Evolutionary conservation across 176 grass and related monocot genomes (phyloP).

Genomic region (Chloris gayana): DNA sequence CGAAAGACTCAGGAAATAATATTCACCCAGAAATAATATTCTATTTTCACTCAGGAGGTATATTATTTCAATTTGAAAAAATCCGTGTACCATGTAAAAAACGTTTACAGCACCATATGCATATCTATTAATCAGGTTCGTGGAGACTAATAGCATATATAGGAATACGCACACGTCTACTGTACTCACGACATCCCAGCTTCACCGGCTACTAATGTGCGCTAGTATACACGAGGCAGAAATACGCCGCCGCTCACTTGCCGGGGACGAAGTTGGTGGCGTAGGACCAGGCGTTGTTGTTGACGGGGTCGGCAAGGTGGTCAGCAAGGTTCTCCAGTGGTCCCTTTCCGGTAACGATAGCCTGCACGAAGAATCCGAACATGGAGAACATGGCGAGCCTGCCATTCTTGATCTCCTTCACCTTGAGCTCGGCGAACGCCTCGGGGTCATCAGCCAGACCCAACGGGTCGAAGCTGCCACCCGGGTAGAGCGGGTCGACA

Average conservation of each 20-base stretch:
- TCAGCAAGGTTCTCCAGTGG: slow-evolving; percentile 90
- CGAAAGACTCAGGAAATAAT: too few species aligned
- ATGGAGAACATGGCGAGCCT: slow-evolving; percentile 80
- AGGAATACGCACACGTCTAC: slow-evolving; percentile 21
- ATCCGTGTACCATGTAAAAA: too few species aligned
- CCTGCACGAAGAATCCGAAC: slow-evolving; percentile 82
- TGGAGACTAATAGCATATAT: background rate
- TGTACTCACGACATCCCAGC: background rate
- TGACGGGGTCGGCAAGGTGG: slow-evolving; percentile 90
- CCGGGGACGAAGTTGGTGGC: slow-evolving; percentile 95
- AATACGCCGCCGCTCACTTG: slow-evolving; percentile 41
- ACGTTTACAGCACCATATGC: too few species aligned
- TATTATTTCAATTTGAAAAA: too few species aligned
- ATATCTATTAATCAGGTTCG: too few species aligned
- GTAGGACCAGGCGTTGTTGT: slow-evolving; percentile 96
- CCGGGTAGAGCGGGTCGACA: slow-evolving; percentile 59
- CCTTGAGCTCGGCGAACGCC: slow-evolving; percentile 71
- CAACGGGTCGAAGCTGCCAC: slow-evolving; percentile 65
- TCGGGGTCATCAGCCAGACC: slow-evolving; percentile 71
- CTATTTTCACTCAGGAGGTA: too few species aligned
- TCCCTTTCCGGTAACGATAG: slow-evolving; percentile 91
- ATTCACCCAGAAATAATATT: too few species aligned
- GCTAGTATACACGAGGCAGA: background rate
- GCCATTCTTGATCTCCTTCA: slow-evolving; percentile 86
- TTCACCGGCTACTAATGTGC: background rate